These are phyloP conservation scores for Zygosaccharomyces kombuchaensis DNA, from an alignment of 805 yeast genomes.

Conservation along the genomic window DNA sequence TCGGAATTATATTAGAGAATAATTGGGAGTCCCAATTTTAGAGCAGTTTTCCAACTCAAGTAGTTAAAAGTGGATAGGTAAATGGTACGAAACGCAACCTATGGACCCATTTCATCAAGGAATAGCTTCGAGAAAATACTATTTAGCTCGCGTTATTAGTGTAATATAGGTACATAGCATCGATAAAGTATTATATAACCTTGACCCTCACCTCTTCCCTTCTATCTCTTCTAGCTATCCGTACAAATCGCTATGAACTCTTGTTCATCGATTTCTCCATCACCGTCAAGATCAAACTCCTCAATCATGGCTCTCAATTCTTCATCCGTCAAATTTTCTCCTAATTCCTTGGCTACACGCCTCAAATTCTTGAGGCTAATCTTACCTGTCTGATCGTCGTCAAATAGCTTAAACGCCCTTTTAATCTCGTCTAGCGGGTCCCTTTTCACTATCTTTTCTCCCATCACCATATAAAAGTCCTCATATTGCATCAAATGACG, in stretches of 20 bases:
- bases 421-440: constrained; percentile 91
- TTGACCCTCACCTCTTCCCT: not conserved
- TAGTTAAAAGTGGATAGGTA: too few relatives aligned
- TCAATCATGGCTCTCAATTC: constrained; percentile 96
- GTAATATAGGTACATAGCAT: constrained; percentile 3
- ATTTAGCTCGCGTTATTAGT: not conserved
- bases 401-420: constrained; percentile 85
- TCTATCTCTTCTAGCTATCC: constrained; percentile 42
- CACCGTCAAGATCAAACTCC: constrained; percentile 93
- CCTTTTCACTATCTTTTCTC: constrained; percentile 74
- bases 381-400: constrained; percentile 82
- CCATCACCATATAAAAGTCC: constrained; percentile 69
- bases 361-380: constrained; percentile 77
- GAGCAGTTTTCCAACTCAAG: too few relatives aligned
- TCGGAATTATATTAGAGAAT: too few relatives aligned
- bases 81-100: too few relatives aligned
- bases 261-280: constrained; percentile 88
- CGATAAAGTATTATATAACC: not conserved
- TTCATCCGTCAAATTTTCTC: constrained; percentile 87
- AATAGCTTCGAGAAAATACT: not conserved
- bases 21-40: too few relatives aligned
- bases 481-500: constrained; percentile 70
- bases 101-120: too few relatives aligned
- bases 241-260: constrained; percentile 88
- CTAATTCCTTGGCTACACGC: constrained; percentile 86